Evolutionary conservation across 2,329 filamentous ascomycete genomes (phyloP), one percentile per base, ranked within the genome.

Genomic region (Fusarium brevicatenulatum): DNA sequence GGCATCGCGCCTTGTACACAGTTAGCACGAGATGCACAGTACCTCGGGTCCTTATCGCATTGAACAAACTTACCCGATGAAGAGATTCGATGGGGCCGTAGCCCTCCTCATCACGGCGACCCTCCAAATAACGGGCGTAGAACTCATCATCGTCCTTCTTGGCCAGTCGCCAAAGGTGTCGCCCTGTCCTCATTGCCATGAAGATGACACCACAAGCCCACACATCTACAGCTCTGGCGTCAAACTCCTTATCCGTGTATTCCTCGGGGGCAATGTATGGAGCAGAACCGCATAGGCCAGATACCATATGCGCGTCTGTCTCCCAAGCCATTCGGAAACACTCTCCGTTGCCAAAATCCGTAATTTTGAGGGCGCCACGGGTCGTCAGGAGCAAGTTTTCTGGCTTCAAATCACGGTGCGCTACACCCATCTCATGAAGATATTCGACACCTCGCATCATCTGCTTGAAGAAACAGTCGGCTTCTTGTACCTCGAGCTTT

Each of bases 271-370:
- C 94, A 76, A 99, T 99, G 80, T 99, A 99, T 1, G 96, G 96
- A 28, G 95, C 96, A 19, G 95, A 98, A 44, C 96, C 96, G 82
- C 96, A 99, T 18, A 99, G 90, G 47, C 96, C 96, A 44, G 95
- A 95, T 7, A 97, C 97, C 95, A 98, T 98, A 83, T 98, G 96
- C 25, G 96, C 93, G 82, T 98, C 95, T 60, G 95, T 96, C 83
- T 99, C 96, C 96, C 96, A 99, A 5, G 96, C 96, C 95, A 98
- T 98, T 63, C 96, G 92, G 88, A 99, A 99, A 83, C 96, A 99
- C 83, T 99, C 96, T 78, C 96, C 96, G 78, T 99, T 99, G 71
- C 96, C 96, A 77, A 99, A 99, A 81, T 99, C 96, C 34, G 96
- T 98, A 73, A 99, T 99, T 80, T 99, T 99, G 76, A 99, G 90